Base-by-base conservation (phyloP, 345 rosid genomes). In the Eucalyptus tenuipes region DNA sequence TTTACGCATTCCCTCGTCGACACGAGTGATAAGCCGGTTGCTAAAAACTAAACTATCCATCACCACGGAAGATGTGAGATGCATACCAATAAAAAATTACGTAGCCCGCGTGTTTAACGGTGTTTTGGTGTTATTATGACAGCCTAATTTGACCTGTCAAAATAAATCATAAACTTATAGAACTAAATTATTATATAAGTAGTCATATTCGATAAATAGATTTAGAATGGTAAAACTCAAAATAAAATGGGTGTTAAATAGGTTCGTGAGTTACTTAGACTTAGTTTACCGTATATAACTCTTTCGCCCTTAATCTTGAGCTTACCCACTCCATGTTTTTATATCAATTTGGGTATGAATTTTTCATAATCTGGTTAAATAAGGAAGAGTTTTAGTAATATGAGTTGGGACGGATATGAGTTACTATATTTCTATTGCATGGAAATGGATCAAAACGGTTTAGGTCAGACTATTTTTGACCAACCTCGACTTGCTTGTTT, bases 91-190 rank as follows among this genome's bases (percentile, higher is more conserved):
- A 14, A 64, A 15, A 7, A n/a, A 15, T 13, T 15, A 37, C 13
- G 2, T 18, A 33, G 45, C 45, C 5, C 1, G 5, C 1, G 8
- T 37, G 25, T 17, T 6, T 37, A 37, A 37, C 1, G 4, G 42
- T 37, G 27, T 37, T 75, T 10, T 7, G 40, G 10, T 7, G 75
- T 15, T 29, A 15, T 64, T 8, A n/a, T 15, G 75, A 8, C 3
- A 16, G 5, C 37, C 40, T 64, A 55, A 55, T 55, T 55, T 22
- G 29, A 55, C 61, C 4, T 55, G 3, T 55, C 61, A 55, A 24
- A 55, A 22, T 55, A 9, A 6, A 25, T 25, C 13, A 55, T 2
- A 55, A 55, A 55, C 61, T 55, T 55, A 55, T 55, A 22, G 2
- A 10, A 55, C 61, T 55, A 24, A 5, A 10, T 55, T 55, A 25